phyloP scores from a whole-genome alignment of 2,329 filamentous ascomycete species.

The Neopestalotiopsis sp. region DNA sequence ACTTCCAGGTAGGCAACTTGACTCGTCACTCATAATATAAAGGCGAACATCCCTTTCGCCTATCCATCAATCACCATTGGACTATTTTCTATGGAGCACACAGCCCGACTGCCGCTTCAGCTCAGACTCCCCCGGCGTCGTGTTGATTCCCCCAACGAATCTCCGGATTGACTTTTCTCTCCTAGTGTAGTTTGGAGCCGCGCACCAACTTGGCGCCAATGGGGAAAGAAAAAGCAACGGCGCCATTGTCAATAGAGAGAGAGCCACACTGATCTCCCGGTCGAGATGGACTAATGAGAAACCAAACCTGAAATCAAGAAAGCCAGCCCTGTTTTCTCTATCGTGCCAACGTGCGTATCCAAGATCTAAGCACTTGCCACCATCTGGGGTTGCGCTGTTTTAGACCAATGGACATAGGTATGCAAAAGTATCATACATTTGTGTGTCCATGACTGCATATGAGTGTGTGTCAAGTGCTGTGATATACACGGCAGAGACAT shows the following conservation, averaged over 20 bases:
- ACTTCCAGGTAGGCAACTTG: not conserved
- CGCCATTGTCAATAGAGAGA: not conserved
- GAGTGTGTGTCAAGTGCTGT: not conserved
- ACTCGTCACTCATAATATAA: not conserved
- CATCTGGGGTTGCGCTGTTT: not conserved
- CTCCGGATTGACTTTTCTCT: not conserved
- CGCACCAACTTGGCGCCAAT: not conserved
- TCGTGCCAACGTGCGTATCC: not conserved
- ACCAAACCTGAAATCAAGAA: not conserved
- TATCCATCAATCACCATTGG: not conserved
- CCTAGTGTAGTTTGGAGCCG: not conserved
- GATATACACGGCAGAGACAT: not conserved
- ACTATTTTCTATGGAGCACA: not conserved
- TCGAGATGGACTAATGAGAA: not conserved
- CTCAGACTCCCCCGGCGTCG: not conserved
- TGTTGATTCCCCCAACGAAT: conserved; percentile 10
- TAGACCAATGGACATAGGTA: not conserved
- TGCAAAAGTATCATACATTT: not conserved
- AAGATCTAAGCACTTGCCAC: not conserved
- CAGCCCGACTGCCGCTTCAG: not conserved
- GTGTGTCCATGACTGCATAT: not conserved
- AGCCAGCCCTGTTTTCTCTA: not conserved
- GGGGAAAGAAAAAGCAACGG: not conserved
- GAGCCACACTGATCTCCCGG: not conserved
- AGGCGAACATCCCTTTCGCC: not conserved